Conservation (phyloP, 177 flowering plant species). For the Tripterygium wilfordii region DNA sequence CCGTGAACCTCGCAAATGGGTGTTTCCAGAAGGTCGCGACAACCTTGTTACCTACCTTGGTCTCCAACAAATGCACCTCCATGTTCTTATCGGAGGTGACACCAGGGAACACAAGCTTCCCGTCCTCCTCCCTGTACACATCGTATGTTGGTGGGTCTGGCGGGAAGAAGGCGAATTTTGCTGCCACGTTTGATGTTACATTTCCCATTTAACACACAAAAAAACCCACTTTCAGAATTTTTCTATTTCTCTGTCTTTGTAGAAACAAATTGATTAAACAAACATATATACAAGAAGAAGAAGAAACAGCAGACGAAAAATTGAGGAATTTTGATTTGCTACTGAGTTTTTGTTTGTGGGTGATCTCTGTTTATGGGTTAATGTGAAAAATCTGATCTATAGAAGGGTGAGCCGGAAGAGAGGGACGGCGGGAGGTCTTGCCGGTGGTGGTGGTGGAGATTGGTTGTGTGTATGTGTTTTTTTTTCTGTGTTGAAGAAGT, state of each 20-base stretch:
- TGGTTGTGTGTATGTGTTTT: no score
- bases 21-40: constrained; percentile 94
- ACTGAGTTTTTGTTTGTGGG: constrained; percentile 3
- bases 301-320: no score
- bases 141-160: constrained; percentile 96
- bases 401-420: constrained; percentile 37
- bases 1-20: constrained; percentile 76
- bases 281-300: no score
- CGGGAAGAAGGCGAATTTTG: constrained; percentile 93
- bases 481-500: no score
- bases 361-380: neutral
- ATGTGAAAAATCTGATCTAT: constrained; percentile 39
- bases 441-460: constrained; percentile 9
- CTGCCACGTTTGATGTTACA: constrained; percentile 86
- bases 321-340: no score
- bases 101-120: constrained; percentile 53
- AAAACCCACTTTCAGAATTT: neutral
- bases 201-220: constrained; percentile 61
- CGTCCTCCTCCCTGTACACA: constrained; percentile 53
- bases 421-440: constrained; percentile 9
- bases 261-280: neutral
- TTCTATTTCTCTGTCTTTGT: no score
- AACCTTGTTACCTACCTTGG: constrained; percentile 76
- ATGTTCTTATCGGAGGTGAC: constrained; percentile 73
- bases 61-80: constrained; percentile 70